Evolutionary conservation across 2,329 filamentous ascomycete species (phyloP), one percentile per base, ranked within the genome.

Genomic region (Rachicladosporium sp.): DNA sequence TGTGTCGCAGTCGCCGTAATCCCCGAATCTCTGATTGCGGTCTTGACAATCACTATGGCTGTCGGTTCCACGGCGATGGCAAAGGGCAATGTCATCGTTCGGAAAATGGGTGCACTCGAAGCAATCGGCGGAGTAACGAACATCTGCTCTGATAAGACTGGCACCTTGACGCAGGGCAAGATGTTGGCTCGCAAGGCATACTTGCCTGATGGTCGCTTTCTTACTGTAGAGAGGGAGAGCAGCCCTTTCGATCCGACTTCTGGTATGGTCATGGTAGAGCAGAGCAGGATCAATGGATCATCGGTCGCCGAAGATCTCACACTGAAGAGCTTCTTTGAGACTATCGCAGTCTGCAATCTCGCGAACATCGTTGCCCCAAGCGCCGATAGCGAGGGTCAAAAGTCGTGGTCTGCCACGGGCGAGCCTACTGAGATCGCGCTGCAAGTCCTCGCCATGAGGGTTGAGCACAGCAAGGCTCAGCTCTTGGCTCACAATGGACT

Each of bases 401-500:
- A n/a, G n/a, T n/a, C n/a, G n/a, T n/a, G 78, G 77, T 67, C 72
- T 39, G 75, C 72, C 66, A 73, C 48, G 29, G 78, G 77, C 15
- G 77, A 81, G 46, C 76, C 76, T 0, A 83, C 79, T 1, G 80
- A 84, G 49, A 81, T 84, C 43, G 80, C 80, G 1, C 78, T 84
- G 23, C 78, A 83, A 48, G 79, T 84, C 0, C 80, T 84, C 54
- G 77, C 78, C 5, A 74, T 71, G 40, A 73, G 80, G 7, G 82
- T 82, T 51, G 46, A 38, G 3, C 50, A 48, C 33, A 47, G 50
- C 19, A 56, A 52, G 40, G 31, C 44, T 10, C 41, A 48, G 23
- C 45, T 48, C 21, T 42, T 54, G 10, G 42, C 34, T 10, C 40
- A 41, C 9, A 45, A 50, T 13, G 31, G 39, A 6, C 31, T 46